Base-by-base conservation (phyloP, 2,329 filamentous ascomycete genomes). In the Daldinia eschscholtzii region DNA sequence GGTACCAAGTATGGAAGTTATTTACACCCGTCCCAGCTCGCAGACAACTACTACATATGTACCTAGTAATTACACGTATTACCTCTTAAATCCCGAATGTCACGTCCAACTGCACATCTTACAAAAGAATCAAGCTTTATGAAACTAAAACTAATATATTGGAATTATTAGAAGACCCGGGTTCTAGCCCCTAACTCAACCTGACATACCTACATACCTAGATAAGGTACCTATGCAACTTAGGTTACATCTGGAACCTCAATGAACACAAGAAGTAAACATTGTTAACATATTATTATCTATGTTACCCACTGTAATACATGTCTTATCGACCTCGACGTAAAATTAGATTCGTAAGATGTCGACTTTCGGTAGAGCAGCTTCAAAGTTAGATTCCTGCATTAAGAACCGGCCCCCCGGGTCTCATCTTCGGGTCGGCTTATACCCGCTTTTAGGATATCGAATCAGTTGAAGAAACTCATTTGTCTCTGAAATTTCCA, bases 241-340 rank as follows among this genome's bases (percentile, higher is more conserved):
- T 3, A 53, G 37, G 46, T 44, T 63, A 63, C 55, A 64, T 64
- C 30, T 42, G 33, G 44, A 42, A 18, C 30, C 61, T 64, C 28
- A 35, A 20, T 23, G 26, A 30, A 23, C 37, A 23, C 37, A n/a
- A 50, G 26, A 35, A 2, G 53, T 57, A 23, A 15, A 50, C 15
- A 41, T 62, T 62, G 18, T n/a, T 48, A 33, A 44, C 6, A n/a
- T 50, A 50, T 50, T 50, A 50, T 50, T 50, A 26, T 48, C 5
- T 42, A 48, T 18, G 5, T 48, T 30, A 23, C 20, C 20, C 2
- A 18, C 18, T 52, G n/a, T 50, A 5, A 26, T 50, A 50, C 44
- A 33, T n/a, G 1, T 5, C 26, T 55, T 55, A 55, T 37, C n/a
- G n/a, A 23, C 53, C 7, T 30, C 53, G 26, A 20, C 37, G 53